Base-by-base conservation (phyloP, 2,329 filamentous ascomycete genomes). In the Cadophora malorum region DNA sequence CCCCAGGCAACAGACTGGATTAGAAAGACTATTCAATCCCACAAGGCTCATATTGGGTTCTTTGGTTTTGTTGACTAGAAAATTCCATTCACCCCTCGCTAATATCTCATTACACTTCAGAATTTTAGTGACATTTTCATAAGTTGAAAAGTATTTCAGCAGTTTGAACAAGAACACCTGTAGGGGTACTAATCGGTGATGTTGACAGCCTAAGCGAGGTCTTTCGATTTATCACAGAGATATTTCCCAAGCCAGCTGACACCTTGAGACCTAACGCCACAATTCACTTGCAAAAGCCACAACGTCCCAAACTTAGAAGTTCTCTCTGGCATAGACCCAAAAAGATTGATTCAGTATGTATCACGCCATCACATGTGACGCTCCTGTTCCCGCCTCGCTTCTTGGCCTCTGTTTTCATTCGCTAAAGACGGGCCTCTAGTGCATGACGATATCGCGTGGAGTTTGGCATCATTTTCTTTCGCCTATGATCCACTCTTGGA, bases 401-500 rank as follows among this genome's bases (percentile, higher is more conserved):
- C 59, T 62, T 62, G 59, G 59, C 59, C 59, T 52, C 16, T 62
- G 19, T 62, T 62, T 62, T 50, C 45, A 62, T 62, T 62, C 59
- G 59, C 59, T 62, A 62, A 50, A 50, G 45, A n/a, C 14, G 9
- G 19, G 25, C 25, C 25, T 12, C 19, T 33, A 49, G 59, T 5
- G 31, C 9, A 62, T 62, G 59, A 62, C 45, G 59, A 62, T 21
- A 50, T 50, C 14, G 25, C 25, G 28, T 23, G 45, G 25, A 25
- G 33, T 62, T 23, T 62, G 41, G 59, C 59, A 62, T 35, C 59
- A 62, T 62, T 62, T 62, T 50, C 59, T 25, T 33, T 49, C 45
- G 45, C 19, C 56, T 62, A 7, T 14, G 23, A 31, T 62, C 41
- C 38, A 47, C 38, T 33, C 23, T 52, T 21, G 2, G 25, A 35